phyloP scores from a whole-genome alignment of 495 filamentous ascomycete genomes.

The Aspergillus leporis region DNA sequence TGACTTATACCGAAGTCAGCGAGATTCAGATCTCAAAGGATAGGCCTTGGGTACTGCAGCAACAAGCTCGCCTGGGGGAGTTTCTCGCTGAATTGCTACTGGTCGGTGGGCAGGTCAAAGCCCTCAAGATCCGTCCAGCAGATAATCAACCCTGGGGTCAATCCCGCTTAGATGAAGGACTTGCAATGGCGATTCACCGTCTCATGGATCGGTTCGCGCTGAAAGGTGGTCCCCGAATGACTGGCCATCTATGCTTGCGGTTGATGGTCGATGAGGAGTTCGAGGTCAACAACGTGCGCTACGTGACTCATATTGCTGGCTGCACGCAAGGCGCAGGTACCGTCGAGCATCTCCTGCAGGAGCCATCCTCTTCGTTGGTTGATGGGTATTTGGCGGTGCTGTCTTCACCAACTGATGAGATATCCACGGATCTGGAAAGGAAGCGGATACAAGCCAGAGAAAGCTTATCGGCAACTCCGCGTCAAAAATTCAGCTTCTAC shows the following conservation, averaged over 20 bases:
- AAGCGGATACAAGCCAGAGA: neutral
- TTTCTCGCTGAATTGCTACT: constrained; percentile 71
- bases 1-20: constrained; percentile 56
- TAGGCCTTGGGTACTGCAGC: constrained; percentile 67
- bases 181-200: constrained; percentile 57
- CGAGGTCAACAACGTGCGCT: constrained; percentile 36
- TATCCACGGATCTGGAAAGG: neutral
- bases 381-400: constrained; percentile 39
- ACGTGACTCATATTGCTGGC: constrained; percentile 39
- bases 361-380: constrained; percentile 24
- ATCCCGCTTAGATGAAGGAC: constrained; percentile 49
- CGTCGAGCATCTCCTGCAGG: constrained; percentile 26
- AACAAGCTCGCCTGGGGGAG: constrained; percentile 62
- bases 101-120: constrained; percentile 57
- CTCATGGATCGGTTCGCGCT: constrained; percentile 60
- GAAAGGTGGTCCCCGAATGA: constrained; percentile 50
- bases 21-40: constrained; percentile 54
- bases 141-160: constrained; percentile 50
- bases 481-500: constrained; percentile 13
- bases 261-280: constrained; percentile 59
- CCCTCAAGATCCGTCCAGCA: constrained; percentile 61
- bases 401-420: constrained; percentile 12
- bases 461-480: constrained; percentile 1
- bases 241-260: constrained; percentile 69
- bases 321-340: constrained; percentile 38